Base-by-base conservation (phyloP, 768 basidiomycete genomes). In the Royoungia palumana region DNA sequence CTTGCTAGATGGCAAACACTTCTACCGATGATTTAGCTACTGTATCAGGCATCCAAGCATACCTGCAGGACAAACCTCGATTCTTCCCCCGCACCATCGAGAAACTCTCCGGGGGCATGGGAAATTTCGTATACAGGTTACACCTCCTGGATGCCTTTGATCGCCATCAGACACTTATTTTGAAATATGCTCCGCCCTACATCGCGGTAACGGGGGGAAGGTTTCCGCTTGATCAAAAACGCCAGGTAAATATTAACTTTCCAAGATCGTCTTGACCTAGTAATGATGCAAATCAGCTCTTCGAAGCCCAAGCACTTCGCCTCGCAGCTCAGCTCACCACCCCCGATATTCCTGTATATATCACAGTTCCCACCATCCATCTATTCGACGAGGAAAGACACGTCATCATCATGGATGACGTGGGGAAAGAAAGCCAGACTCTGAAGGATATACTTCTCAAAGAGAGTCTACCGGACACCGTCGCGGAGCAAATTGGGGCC, bases 391-490 rank as follows among this genome's bases (percentile, higher is more conserved):
- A 72, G 35, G 67, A 65, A 21, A 70, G 61, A 10, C 69, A 77
- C 51, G 76, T 75, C 13, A 72, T 86, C 34, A 74, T 87, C 59
- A 83, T 86, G 73, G 79, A 83, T 38, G 85, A 87, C 50, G 74
- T 71, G 44, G 84, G 85, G 5, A 61, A 58, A 27, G 53, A 61
- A 4, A 36, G 47, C 17, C 49, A 35, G 34, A 75, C 65, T 4
- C 61, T 80, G 41, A 80, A 80, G 54, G 58, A 69, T 8, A 49
- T 73, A 7, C 58, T 78, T 49, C 60, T 72, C 27, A 62, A 68
- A 27, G 71, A 72, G 28, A 52, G 70, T 2, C 40, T 64, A 3
- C 59, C 67, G 19, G 50, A 35, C 37, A 54, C 47, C 12, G 41
- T 70, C 24, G 73, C 72, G 3, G 56, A 63, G 34, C 60, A 72